Conservation (phyloP, 2,329 filamentous ascomycete species). For the Moelleriella libera region DNA sequence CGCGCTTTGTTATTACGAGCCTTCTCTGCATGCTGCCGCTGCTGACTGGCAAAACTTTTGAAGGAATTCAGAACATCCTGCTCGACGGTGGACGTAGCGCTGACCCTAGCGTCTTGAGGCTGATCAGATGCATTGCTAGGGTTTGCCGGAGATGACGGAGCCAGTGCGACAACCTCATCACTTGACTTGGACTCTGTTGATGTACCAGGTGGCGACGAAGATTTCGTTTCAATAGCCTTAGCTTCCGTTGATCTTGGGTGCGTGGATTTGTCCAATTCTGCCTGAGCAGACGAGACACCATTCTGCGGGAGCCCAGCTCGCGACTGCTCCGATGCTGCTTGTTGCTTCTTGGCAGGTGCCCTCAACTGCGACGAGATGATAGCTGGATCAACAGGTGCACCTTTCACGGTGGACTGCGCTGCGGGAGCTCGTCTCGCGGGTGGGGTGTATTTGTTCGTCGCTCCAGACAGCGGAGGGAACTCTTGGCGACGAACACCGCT, state of each 20-base stretch:
- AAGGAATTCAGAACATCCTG: conserved; percentile 48
- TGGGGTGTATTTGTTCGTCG: conserved; percentile 69
- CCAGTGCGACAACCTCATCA: conserved; percentile 11
- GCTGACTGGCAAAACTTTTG: conserved; percentile 46
- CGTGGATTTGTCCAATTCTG: conserved; percentile 11
- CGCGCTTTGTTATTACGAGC: conserved; percentile 42
- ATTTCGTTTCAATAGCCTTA: conserved; percentile 18
- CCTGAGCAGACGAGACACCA: conserved; percentile 11
- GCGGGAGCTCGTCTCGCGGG: conserved; percentile 74
- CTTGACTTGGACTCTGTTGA: conserved; percentile 11
- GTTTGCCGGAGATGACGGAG: conserved; percentile 19
- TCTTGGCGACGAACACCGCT: conserved; percentile 77
- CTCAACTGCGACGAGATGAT: conserved; percentile 80
- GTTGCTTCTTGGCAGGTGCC: conserved; percentile 23
- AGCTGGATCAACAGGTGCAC: conserved; percentile 71
- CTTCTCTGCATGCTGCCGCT: conserved; percentile 42
- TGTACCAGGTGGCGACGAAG: conserved; percentile 9
- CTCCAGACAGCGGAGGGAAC: conserved; percentile 46
- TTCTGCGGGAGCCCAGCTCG: conserved; percentile 14
- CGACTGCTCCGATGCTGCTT: conserved; percentile 11
- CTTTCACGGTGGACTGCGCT: conserved; percentile 56
- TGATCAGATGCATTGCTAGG: conserved; percentile 27
- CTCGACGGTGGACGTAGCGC: conserved; percentile 45
- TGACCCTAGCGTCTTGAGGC: conserved; percentile 18
- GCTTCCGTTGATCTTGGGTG: conserved; percentile 16